Percentiles rank a stretch among this genome's conserved stretches.
Evolutionary conservation across 306 rosid genomes (phyloP).

Genomic region (Prunus mira): DNA sequence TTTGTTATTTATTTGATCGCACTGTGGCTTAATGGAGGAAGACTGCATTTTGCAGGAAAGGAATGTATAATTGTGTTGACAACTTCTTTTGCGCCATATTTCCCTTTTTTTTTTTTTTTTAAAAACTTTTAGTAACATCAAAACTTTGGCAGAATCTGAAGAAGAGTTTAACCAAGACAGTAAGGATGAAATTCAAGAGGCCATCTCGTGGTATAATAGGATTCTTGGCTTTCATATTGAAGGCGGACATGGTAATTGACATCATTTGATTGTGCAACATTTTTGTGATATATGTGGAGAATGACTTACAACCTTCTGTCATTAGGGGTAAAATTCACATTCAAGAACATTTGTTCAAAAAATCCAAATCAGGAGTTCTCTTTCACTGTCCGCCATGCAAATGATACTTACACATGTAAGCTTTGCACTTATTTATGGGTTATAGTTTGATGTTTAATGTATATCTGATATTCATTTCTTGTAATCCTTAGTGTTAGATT

Average conservation of each 20-base stretch:
- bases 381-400: slow-evolving; percentile 63
- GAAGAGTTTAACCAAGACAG: slow-evolving; percentile 34
- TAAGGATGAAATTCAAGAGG: slow-evolving; percentile 53
- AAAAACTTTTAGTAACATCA: neutral
- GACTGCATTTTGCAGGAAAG: neutral
- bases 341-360: slow-evolving; percentile 53
- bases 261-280: slow-evolving; percentile 11
- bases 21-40: neutral
- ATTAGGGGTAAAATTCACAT: slow-evolving; percentile 75
- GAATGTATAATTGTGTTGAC: neutral
- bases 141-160: slow-evolving; percentile 55
- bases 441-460: slow-evolving; percentile 17
- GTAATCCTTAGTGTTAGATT: slow-evolving; percentile 59
- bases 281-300: slow-evolving; percentile 7
- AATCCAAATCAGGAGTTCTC: slow-evolving; percentile 59
- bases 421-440: slow-evolving; percentile 6
- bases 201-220: slow-evolving; percentile 75
- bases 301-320: slow-evolving; percentile 16
- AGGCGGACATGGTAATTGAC: slow-evolving; percentile 77
- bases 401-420: slow-evolving; percentile 70
- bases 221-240: slow-evolving; percentile 76
- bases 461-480: neutral
- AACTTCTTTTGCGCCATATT: neutral
- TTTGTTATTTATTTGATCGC: neutral
- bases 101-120: neutral